These are phyloP conservation scores for Cyberlindnera americana DNA, from an alignment of 805 yeast genomes.

Conservation along the genomic window DNA sequence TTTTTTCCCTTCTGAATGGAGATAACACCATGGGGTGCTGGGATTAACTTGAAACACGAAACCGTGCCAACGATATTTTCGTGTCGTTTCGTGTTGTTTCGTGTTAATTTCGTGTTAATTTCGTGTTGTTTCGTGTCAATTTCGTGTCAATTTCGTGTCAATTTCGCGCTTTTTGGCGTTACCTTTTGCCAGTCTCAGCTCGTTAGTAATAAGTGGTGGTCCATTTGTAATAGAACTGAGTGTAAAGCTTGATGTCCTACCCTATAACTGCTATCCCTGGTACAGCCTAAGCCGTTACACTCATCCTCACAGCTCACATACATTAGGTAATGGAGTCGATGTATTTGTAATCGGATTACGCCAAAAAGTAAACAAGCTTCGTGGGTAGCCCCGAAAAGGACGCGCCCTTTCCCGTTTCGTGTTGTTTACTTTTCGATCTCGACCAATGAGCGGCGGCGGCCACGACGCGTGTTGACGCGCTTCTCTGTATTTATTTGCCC, in stretches of 20 bases:
- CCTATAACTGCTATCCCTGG: no score
- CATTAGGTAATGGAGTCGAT: no score
- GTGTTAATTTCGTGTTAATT: conserved; percentile 2
- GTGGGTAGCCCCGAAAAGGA: conserved; percentile 4
- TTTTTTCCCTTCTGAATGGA: no score
- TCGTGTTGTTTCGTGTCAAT: conserved; percentile 10
- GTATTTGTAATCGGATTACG: no score
- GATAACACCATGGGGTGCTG: no score
- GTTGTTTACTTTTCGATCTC: conserved; percentile 9
- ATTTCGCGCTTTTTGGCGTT: conserved; percentile 5
- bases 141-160: conserved; percentile 3
- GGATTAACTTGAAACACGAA: conserved; percentile 4
- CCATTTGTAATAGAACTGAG: no score
- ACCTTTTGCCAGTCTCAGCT: not conserved
- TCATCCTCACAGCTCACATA: no score
- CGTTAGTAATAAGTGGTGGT: not conserved
- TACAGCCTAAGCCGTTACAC: no score
- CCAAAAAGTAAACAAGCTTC: not conserved
- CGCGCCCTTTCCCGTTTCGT: conserved; percentile 2
- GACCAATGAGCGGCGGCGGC: conserved; percentile 11
- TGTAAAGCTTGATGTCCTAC: no score
- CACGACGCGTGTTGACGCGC: conserved; percentile 12
- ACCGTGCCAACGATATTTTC: conserved; percentile 1
- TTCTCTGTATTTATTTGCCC: conserved; percentile 2
- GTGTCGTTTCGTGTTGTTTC: not conserved